Conservation (phyloP, 176 grass and related monocot genomes). For the Tillandsia fasciculata region DNA sequence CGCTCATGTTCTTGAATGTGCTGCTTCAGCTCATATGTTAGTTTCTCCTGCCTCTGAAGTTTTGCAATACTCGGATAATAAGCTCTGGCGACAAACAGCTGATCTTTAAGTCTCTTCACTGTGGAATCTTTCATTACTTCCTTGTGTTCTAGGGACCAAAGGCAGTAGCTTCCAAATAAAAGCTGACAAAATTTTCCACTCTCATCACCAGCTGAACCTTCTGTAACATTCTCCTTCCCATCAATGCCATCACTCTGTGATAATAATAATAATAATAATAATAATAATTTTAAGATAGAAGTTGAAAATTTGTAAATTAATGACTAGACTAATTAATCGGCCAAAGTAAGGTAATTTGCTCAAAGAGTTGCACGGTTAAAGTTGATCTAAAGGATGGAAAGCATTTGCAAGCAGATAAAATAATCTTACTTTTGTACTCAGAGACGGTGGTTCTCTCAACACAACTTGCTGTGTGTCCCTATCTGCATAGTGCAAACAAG, state of each 20-base stretch:
- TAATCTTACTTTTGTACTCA: conserved; percentile 10
- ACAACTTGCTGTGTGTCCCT: conserved; percentile 9
- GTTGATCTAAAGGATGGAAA: not conserved
- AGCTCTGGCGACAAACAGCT: conserved; percentile 68
- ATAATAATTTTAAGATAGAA: not conserved
- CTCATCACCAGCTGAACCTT: conserved; percentile 37
- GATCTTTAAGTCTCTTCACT: conserved; percentile 71
- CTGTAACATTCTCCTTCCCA: conserved; percentile 19
- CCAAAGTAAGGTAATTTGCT: not conserved
- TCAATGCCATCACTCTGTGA: conserved; percentile 28
- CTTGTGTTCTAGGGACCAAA: conserved; percentile 54
- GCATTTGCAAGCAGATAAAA: not conserved
- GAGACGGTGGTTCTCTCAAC: conserved; percentile 8
- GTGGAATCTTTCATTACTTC: conserved; percentile 53
- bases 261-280: not conserved
- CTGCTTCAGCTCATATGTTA: conserved; percentile 53
- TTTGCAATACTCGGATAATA: conserved; percentile 76
- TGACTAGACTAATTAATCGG: not conserved
- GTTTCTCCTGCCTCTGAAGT: conserved; percentile 37
- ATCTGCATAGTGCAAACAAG: conserved; percentile 11
- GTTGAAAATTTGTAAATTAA: not conserved
- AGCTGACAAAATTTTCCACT: conserved; percentile 40
- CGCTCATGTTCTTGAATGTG: conserved; percentile 69
- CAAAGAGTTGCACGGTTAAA: not conserved
- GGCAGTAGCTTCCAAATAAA: conserved; percentile 73